These are phyloP conservation scores for Boletus pseudopeckii DNA, from an alignment of 768 basidiomycete species.

Conservation along the genomic window DNA sequence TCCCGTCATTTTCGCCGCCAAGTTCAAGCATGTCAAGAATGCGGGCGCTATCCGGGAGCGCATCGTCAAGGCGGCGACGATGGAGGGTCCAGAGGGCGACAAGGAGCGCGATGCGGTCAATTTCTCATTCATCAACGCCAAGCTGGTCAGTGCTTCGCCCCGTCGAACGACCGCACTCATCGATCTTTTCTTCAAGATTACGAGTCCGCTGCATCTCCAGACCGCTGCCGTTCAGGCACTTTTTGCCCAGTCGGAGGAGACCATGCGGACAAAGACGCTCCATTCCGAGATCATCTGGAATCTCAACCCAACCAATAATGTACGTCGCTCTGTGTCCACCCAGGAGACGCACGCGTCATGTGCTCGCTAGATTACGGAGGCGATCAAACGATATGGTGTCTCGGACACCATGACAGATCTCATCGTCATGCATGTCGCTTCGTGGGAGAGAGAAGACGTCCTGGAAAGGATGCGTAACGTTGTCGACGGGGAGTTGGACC, in stretches of 20 bases:
- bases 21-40: conserved; percentile 68
- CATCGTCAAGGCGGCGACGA: conserved; percentile 66
- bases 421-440: conserved; percentile 66
- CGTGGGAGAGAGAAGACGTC: conserved; percentile 40
- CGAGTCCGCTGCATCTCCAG: conserved; percentile 74
- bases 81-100: conserved; percentile 59
- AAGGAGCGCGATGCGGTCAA: conserved; percentile 74
- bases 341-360: neutral
- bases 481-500: conserved; percentile 55
- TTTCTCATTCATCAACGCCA: conserved; percentile 88
- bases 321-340: conserved; percentile 28
- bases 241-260: conserved; percentile 56
- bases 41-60: conserved; percentile 55
- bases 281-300: conserved; percentile 91
- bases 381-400: conserved; percentile 81
- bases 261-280: conserved; percentile 76
- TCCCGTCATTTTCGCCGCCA: conserved; percentile 52
- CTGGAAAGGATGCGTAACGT: conserved; percentile 52
- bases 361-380: conserved; percentile 72
- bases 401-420: conserved; percentile 62
- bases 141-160: conserved; percentile 51
- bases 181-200: conserved; percentile 63
- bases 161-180: conserved; percentile 5
- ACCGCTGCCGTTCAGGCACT: conserved; percentile 82
- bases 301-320: conserved; percentile 86